A percentile compares a stretch with the other conserved stretches of the same genome.
These are phyloP conservation scores for Aureobasidium namibiae DNA, from an alignment of 2,329 filamentous ascomycete genomes.

Conservation along the genomic window DNA sequence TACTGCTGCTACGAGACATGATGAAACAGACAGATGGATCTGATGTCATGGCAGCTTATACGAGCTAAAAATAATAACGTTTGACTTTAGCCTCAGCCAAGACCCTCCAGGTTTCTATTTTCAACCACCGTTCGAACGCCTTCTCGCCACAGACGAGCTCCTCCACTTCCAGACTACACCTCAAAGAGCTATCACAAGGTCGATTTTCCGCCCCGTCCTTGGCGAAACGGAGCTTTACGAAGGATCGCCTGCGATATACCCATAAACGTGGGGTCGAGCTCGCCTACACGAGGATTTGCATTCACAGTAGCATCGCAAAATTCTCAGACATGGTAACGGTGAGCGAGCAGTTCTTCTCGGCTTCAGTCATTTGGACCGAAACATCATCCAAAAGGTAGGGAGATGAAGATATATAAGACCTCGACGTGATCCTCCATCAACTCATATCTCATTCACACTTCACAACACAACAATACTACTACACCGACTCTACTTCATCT, in stretches of 20 bases:
- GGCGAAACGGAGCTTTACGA: neutral
- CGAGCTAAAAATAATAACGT: neutral
- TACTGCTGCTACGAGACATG: neutral
- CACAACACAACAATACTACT: neutral
- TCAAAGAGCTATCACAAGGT: neutral
- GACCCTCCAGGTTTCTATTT: constrained; percentile 7
- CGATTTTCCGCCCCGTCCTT: neutral
- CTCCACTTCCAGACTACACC: neutral
- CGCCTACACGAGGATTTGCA: neutral
- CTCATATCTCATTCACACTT: neutral
- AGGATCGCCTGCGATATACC: neutral
- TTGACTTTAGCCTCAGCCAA: neutral
- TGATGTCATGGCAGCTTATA: neutral
- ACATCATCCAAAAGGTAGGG: neutral
- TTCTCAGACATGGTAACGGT: neutral
- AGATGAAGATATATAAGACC: neutral
- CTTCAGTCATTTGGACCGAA: neutral
- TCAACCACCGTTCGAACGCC: neutral
- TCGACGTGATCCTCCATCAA: neutral
- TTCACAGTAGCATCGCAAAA: neutral
- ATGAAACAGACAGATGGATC: neutral
- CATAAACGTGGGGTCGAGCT: neutral
- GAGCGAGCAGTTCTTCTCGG: neutral
- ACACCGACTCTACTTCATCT: neutral
- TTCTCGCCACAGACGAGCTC: neutral